Base-by-base conservation (phyloP, 441 rosid species). In the Melastoma candidum region DNA sequence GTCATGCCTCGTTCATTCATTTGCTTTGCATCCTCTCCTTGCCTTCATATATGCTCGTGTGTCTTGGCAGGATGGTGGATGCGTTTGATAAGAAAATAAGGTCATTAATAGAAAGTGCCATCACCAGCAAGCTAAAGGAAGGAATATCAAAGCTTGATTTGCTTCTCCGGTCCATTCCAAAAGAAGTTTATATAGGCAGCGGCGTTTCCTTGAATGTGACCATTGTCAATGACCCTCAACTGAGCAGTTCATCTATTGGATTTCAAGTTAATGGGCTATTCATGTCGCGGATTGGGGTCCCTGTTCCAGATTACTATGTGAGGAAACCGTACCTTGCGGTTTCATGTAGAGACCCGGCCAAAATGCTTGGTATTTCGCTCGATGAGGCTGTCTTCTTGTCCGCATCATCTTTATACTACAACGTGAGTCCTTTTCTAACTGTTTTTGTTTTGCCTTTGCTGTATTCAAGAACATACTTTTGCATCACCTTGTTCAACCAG, bases 341-440 rank as follows among this genome's bases (percentile, higher is more conserved):
- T 66, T 39, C 68, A 53, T 90, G 93, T 68, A 55, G 70, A 32
- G 82, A 71, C 64, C 73, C 83, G 57, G 64, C 73, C 67, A 81
- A 80, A 71, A 87, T 90, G 97, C 79, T 90, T 48, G 95, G 95
- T 47, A 87, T 90, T 61, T 77, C 95, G 57, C 67, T 90, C 12
- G 90, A 83, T n/a, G 93, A 78, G 68, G 93, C 83, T 47, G 93
- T 90, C 32, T 84, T 90, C 58, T 80, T 74, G 66, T 90, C 97
- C 68, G 97, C 93, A 26, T 80, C 95, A 49, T 75, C 86, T 48
- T 68, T 87, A 57, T 90, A 90, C 70, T 90, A 84, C 59, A 65
- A 87, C 76, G 96, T 90, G 78, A 76, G 97, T 73, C 41, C 41
- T 32, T 72, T 60, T 7, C 12, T 44, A 50, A 59, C 32, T 44